Percentiles rank a stretch among this genome's conserved stretches.
phyloP scores from a whole-genome alignment of 768 basidiomycete species.

The Pholiota molesta region DNA sequence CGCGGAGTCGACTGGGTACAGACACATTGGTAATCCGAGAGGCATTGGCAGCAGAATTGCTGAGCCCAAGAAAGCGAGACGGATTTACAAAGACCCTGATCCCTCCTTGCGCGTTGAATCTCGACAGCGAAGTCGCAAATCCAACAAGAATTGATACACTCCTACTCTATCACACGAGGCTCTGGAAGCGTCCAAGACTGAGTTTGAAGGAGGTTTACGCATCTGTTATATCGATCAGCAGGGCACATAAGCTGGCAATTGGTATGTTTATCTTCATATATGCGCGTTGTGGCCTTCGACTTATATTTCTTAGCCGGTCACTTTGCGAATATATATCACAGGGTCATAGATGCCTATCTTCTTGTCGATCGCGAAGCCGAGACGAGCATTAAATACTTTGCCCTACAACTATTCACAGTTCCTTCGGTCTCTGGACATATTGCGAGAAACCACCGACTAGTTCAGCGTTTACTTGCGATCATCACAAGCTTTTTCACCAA shows the following conservation, averaged over 20 bases:
- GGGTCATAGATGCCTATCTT: conserved; percentile 88
- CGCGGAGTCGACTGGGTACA: conserved; percentile 66
- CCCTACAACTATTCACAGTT: conserved; percentile 90
- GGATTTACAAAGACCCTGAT: conserved; percentile 45
- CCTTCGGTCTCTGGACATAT: conserved; percentile 84
- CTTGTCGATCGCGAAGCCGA: conserved; percentile 94
- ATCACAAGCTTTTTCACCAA: conserved; percentile 93
- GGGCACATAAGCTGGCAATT: conserved; percentile 74
- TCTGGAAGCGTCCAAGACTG: conserved; percentile 85
- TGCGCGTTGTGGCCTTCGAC: not conserved
- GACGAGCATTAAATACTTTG: conserved; percentile 92
- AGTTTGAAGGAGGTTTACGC: conserved; percentile 85
- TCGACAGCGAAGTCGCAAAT: conserved; percentile 46
- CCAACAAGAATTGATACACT: conserved; percentile 73
- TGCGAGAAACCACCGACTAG: conserved; percentile 71
- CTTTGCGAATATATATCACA: conserved; percentile 84
- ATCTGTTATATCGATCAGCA: conserved; percentile 69
- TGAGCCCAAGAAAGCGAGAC: conserved; percentile 62
- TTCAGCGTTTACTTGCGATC: conserved; percentile 77
- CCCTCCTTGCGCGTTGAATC: conserved; percentile 35
- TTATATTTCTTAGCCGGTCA: conserved; percentile 60
- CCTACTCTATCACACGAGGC: conserved; percentile 78
- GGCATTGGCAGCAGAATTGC: conserved; percentile 68
- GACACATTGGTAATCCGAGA: conserved; percentile 74
- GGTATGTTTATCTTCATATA: conserved; percentile 49